Evolutionary conservation across 768 basidiomycete genomes (phyloP).

Genomic region (Multifurca ochricompacta): DNA sequence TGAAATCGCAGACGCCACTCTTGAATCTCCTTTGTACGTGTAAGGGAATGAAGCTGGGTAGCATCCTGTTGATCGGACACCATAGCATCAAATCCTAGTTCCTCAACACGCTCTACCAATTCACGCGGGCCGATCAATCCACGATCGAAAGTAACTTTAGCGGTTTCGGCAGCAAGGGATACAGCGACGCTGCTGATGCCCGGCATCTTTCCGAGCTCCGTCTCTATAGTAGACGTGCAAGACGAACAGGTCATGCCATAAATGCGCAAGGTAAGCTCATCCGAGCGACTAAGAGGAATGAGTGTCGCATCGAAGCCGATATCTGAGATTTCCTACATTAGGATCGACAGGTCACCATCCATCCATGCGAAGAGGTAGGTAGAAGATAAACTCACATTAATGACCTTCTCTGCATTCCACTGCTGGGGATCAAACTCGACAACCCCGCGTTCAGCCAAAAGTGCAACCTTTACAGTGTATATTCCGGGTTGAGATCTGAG

Average conservation of each 20-base stretch:
- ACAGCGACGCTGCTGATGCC: conserved; percentile 69
- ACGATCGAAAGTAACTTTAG: conserved; percentile 70
- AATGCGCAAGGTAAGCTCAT: conserved; percentile 66
- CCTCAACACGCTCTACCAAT: conserved; percentile 80
- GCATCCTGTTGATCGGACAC: conserved; percentile 72
- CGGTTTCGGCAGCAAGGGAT: conserved; percentile 68
- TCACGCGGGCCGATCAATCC: conserved; percentile 70
- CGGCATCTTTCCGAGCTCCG: conserved; percentile 56
- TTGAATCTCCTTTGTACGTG: conserved; percentile 82
- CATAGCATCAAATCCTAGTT: conserved; percentile 87
- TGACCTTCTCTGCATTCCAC: conserved; percentile 80
- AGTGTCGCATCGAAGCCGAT: conserved; percentile 85
- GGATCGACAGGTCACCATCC: not conserved
- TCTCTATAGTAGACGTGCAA: conserved; percentile 72
- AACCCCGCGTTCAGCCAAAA: conserved; percentile 90
- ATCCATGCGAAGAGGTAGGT: not conserved
- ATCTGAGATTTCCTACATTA: conserved; percentile 76
- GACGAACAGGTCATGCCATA: conserved; percentile 90
- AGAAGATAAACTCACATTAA: conserved; percentile 48
- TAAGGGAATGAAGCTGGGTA: conserved; percentile 80
- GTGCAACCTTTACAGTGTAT: conserved; percentile 82
- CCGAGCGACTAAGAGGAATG: conserved; percentile 56
- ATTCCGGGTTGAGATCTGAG: conserved; percentile 84
- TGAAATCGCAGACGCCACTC: conserved; percentile 81
- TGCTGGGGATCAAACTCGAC: conserved; percentile 77